Evolutionary conservation across 805 yeast genomes (phyloP).

Genomic region (Candida suzukii): DNA sequence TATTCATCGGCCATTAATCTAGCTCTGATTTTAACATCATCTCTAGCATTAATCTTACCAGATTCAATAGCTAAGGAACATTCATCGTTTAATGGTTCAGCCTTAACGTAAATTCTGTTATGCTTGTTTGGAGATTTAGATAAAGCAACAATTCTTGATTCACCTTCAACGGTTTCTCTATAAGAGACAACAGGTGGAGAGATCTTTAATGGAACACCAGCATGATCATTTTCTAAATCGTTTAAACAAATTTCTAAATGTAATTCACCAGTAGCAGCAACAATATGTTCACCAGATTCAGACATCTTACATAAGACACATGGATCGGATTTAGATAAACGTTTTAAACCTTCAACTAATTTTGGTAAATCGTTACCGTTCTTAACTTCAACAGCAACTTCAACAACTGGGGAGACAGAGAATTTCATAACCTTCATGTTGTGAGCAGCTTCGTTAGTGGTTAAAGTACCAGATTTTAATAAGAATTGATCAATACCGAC

Average conservation of each 20-base stretch:
- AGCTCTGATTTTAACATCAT: constrained; percentile 98
- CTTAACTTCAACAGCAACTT: constrained; percentile 99
- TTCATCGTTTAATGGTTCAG: constrained; percentile 95
- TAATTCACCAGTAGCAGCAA: constrained; percentile 99
- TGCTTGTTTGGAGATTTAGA: constrained; percentile 99
- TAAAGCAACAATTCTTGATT: constrained; percentile 92
- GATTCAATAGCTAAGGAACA: constrained; percentile 83
- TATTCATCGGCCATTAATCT: constrained; percentile 97
- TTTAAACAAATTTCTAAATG: constrained; percentile 96
- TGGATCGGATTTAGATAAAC: constrained; percentile 99
- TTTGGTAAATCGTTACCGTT: constrained; percentile 99
- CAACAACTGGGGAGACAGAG: constrained; percentile 99
- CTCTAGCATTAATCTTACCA: constrained; percentile 91
- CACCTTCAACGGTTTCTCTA: constrained; percentile 96
- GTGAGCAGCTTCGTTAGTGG: constrained; percentile 95
- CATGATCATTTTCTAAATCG: constrained; percentile 98
- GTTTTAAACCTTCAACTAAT: constrained; percentile 99
- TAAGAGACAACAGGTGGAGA: constrained; percentile 97
- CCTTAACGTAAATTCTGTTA: constrained; percentile 98
- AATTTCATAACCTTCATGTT: constrained; percentile 99
- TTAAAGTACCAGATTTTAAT: constrained; percentile 98
- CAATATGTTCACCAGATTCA: constrained; percentile 98
- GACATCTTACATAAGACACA: constrained; percentile 86
- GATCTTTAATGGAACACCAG: constrained; percentile 97
- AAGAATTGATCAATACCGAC: constrained; percentile 99